Conservation (phyloP, 129 eudicot species). For the Artemisia argyi region DNA sequence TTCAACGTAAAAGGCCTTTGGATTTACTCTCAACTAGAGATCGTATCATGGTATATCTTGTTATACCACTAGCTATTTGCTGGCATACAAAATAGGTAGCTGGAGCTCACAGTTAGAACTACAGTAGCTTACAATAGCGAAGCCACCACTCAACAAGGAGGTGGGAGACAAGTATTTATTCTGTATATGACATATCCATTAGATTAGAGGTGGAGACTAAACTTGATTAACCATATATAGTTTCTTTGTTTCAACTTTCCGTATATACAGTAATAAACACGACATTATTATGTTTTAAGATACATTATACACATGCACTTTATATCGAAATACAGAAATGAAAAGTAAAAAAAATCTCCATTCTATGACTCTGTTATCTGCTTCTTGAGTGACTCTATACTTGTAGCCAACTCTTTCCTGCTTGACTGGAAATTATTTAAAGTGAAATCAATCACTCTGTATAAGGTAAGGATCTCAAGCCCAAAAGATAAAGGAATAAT, state of each 20-base stretch:
- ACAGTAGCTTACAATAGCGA: too few relatives aligned
- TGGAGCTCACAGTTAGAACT: too few relatives aligned
- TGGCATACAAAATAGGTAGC: too few relatives aligned
- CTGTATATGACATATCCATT: not conserved
- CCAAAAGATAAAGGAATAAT: not conserved
- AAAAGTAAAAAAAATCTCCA: slow-evolving; percentile 17
- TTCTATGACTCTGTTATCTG: slow-evolving; percentile 68
- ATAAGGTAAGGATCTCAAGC: not conserved
- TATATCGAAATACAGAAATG: slow-evolving; percentile 6
- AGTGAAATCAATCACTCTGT: not conserved
- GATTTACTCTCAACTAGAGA: too few relatives aligned
- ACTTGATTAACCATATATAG: not conserved
- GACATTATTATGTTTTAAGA: slow-evolving; percentile 15
- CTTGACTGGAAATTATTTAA: slow-evolving; percentile 53
- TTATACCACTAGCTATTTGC: too few relatives aligned
- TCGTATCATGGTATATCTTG: too few relatives aligned
- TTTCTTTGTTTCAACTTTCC: too few relatives aligned
- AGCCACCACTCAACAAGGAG: too few relatives aligned
- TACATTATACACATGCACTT: slow-evolving; percentile 20
- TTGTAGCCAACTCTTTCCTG: slow-evolving; percentile 83
- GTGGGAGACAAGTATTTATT: too few relatives aligned
- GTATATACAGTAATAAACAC: not conserved
- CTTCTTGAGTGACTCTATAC: slow-evolving; percentile 82
- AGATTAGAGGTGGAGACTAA: not conserved
- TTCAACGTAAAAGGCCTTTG: too few relatives aligned